A percentile compares a stretch with the other conserved stretches of the same genome.
Conservation (phyloP, 2,329 filamentous ascomycete species). For the Triangularia setosa region DNA sequence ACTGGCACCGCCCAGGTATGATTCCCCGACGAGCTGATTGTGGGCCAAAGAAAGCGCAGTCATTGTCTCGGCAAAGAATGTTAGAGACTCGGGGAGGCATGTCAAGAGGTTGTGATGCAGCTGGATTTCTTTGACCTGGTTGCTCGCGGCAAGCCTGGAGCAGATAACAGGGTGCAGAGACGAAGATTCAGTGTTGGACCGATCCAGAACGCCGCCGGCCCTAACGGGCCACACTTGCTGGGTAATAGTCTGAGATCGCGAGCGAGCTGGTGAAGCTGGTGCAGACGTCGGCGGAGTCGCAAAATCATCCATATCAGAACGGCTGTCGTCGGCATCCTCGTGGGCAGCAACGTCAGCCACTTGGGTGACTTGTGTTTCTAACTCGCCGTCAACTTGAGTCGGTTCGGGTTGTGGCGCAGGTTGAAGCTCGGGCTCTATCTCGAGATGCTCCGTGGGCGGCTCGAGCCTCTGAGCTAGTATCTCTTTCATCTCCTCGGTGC, state of each 20-base stretch:
- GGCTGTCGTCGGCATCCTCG: slow-evolving; percentile 39
- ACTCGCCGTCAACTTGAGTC: neutral
- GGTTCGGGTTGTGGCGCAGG: slow-evolving; percentile 2
- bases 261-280: slow-evolving; percentile 46
- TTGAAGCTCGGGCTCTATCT: slow-evolving; percentile 23
- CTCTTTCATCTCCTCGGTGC: slow-evolving; percentile 75
- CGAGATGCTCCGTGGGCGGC: slow-evolving; percentile 45
- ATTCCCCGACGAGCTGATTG: slow-evolving; percentile 64
- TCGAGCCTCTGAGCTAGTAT: slow-evolving; percentile 64
- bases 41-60: slow-evolving; percentile 70
- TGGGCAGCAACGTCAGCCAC: slow-evolving; percentile 17
- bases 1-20: slow-evolving; percentile 49
- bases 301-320: slow-evolving; percentile 53
- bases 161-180: slow-evolving; percentile 55
- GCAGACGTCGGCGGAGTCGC: slow-evolving; percentile 55
- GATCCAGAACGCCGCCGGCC: slow-evolving; percentile 62
- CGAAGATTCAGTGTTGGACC: slow-evolving; percentile 62
- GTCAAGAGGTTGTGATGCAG: slow-evolving; percentile 76
- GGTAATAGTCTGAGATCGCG: slow-evolving; percentile 45
- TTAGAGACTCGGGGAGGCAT: slow-evolving; percentile 65
- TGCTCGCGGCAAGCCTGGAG: slow-evolving; percentile 51
- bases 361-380: slow-evolving; percentile 17
- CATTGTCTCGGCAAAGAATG: slow-evolving; percentile 66
- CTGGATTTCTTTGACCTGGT: slow-evolving; percentile 55
- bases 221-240: slow-evolving; percentile 53